Conservation (phyloP, 2,329 filamentous ascomycete genomes). For the Aspergillus amoenus region DNA sequence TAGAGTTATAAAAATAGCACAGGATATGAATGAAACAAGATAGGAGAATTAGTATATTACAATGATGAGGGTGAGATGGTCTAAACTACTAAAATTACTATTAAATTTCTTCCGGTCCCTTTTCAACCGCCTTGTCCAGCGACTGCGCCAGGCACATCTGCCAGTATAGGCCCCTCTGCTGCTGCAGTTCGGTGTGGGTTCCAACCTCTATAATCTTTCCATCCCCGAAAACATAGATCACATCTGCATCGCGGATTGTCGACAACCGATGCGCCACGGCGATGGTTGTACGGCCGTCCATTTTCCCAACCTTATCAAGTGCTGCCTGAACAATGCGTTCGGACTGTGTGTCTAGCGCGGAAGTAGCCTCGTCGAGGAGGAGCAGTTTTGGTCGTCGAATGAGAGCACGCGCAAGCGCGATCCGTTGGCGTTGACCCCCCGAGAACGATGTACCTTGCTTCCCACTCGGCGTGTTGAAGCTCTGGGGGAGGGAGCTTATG, state of each 20-base stretch:
- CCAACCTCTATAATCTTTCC: conserved; percentile 80
- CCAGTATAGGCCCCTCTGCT: conserved; percentile 67
- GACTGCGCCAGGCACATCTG: conserved; percentile 48
- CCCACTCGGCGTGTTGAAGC: conserved; percentile 36
- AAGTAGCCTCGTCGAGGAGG: conserved; percentile 57
- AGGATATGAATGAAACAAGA: too few relatives aligned
- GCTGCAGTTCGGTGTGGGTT: conserved; percentile 71
- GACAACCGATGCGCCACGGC: conserved; percentile 86
- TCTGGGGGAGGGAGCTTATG: neutral
- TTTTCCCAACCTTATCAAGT: conserved; percentile 12
- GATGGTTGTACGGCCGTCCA: conserved; percentile 35
- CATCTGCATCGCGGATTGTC: conserved; percentile 82
- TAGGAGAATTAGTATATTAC: too few relatives aligned
- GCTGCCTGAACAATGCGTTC: conserved; percentile 40
- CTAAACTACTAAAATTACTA: neutral
- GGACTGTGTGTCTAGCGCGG: conserved; percentile 51
- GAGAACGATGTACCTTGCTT: conserved; percentile 54
- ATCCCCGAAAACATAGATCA: conserved; percentile 80
- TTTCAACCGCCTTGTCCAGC: neutral
- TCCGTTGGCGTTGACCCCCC: conserved; percentile 55
- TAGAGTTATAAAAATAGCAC: too few relatives aligned
- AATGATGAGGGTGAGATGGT: neutral
- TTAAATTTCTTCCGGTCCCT: neutral
- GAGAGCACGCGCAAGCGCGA: conserved; percentile 55
- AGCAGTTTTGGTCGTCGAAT: conserved; percentile 50